Evolutionary conservation across 2,329 filamentous ascomycete genomes (phyloP), one percentile per base, ranked within the genome.

Genomic region (Aspergillus ustus): DNA sequence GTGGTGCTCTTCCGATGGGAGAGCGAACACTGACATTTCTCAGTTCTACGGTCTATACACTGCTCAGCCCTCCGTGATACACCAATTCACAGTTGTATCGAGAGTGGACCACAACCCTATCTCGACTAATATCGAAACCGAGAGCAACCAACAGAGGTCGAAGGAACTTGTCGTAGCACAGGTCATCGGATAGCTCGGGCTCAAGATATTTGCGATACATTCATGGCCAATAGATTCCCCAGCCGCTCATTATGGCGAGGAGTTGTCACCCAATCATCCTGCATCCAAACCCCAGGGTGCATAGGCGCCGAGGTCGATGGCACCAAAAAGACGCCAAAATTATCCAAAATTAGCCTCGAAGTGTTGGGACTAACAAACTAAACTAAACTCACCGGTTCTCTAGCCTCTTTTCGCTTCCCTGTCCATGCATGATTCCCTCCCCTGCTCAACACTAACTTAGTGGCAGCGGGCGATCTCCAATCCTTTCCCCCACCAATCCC

Each of bases 271-370:
- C 66, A 69, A 69, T 69, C 58, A 63, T n/a, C 49, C 25, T n/a
- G 13, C 15, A 49, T 17, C 29, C 51, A 20, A 17, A 25, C 56
- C 51, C 37, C 20, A 49, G 22, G n/a, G 37, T 63, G 62, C 65
- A 67, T 67, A 63, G 59, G 65, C 65, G 65, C 65, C 61, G 62
- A 64, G 29, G 55, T 54, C 43, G 25, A 53, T 13, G 57, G 57
- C 48, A 51, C 49, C 56, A 59, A 34, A 44, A 60, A 52, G 52
- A 46, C 50, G 25, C 55, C 57, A 65, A 62, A 67, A 69, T 62
- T 53, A 60, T 67, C 67, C 67, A 69, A 67, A 69, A 69, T 69
- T 69, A 67, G 66, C 63, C 60, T 45, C 20, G 37, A 40, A 58
- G 50, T 52, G 60, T 61, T 56, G 57, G 54, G 34, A 44, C 59